Evolutionary conservation across 495 filamentous ascomycete genomes (phyloP).

Genomic region (Extremus antarcticus): DNA sequence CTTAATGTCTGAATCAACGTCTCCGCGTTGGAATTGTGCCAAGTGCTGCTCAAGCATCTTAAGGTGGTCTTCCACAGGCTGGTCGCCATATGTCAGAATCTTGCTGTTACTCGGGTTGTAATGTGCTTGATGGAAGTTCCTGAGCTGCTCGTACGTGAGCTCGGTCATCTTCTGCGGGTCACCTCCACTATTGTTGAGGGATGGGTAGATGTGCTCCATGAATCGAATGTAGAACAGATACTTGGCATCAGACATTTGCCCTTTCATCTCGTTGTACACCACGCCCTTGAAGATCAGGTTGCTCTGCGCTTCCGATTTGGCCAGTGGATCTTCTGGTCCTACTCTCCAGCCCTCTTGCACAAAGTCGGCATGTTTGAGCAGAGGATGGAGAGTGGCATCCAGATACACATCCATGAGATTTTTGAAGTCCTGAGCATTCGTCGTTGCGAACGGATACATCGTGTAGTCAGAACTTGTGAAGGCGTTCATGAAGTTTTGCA

Average conservation of each 20-base stretch:
- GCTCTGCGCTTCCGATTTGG: conserved; percentile 32
- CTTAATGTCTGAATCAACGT: conserved; percentile 62
- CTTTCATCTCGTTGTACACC: conserved; percentile 99
- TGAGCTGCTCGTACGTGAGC: conserved; percentile 76
- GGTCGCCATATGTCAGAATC: conserved; percentile 88
- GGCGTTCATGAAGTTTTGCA: conserved; percentile 99
- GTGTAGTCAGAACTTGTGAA: conserved; percentile 94
- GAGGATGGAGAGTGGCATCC: conserved; percentile 80
- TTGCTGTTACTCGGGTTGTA: conserved; percentile 97
- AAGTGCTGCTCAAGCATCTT: conserved; percentile 63
- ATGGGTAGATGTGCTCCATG: conserved; percentile 86
- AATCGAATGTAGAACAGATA: conserved; percentile 92
- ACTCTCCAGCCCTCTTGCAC: conserved; percentile 93
- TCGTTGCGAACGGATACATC: conserved; percentile 96
- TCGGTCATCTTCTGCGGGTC: conserved; percentile 94
- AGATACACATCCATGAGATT: conserved; percentile 96
- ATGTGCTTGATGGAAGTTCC: conserved; percentile 74
- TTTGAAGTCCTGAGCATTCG: conserved; percentile 88
- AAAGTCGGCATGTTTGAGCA: conserved; percentile 85
- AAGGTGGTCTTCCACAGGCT: conserved; percentile 72
- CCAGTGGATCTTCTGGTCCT: conserved; percentile 75
- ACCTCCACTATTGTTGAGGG: conserved; percentile 89
- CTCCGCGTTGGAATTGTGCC: conserved; percentile 54
- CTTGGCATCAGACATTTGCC: conserved; percentile 92
- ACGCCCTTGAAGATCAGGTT: conserved; percentile 91